phyloP scores from a whole-genome alignment of 768 basidiomycete genomes.

The Xerocomellus amylosporus region DNA sequence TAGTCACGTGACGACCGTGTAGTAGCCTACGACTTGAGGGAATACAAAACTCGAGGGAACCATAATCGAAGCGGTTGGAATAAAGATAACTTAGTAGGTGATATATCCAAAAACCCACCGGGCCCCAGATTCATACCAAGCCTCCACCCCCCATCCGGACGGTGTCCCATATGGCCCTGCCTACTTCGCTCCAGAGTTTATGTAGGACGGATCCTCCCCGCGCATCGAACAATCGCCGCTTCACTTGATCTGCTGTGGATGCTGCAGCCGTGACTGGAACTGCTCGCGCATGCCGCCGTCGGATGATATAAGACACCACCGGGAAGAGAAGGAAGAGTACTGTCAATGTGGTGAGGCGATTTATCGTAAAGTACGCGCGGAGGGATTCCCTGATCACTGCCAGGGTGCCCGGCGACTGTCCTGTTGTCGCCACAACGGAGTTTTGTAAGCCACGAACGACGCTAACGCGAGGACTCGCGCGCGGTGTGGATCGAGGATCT shows the following conservation, averaged over 20 bases:
- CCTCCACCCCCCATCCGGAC: constrained; percentile 77
- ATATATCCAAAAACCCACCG: neutral
- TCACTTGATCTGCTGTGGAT: constrained; percentile 55
- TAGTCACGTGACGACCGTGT: constrained; percentile 15
- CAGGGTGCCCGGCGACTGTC: constrained; percentile 27
- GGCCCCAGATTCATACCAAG: constrained; percentile 62
- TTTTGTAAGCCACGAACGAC: constrained; percentile 11
- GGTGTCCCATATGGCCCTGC: constrained; percentile 59
- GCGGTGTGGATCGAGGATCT: constrained; percentile 7
- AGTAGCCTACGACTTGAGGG: too few relatives aligned
- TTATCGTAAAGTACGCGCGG: constrained; percentile 44
- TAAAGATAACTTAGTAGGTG: constrained; percentile 20
- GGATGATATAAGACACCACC: constrained; percentile 46
- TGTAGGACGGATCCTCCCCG: constrained; percentile 35
- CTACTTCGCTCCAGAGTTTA: constrained; percentile 50
- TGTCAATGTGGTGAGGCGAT: constrained; percentile 47
- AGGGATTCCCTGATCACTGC: constrained; percentile 49
- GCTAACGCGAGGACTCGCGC: constrained; percentile 14
- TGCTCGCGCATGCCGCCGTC: constrained; percentile 43
- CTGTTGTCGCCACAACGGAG: constrained; percentile 12
- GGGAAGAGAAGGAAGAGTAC: constrained; percentile 43
- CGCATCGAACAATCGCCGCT: constrained; percentile 49
- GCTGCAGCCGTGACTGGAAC: constrained; percentile 5
- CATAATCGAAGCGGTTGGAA: constrained; percentile 1
- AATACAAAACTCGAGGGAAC: neutral